Percentiles rank a stretch among this genome's conserved stretches.
Conservation (phyloP, 148 eudicot genomes). For the Cornus kousa region DNA sequence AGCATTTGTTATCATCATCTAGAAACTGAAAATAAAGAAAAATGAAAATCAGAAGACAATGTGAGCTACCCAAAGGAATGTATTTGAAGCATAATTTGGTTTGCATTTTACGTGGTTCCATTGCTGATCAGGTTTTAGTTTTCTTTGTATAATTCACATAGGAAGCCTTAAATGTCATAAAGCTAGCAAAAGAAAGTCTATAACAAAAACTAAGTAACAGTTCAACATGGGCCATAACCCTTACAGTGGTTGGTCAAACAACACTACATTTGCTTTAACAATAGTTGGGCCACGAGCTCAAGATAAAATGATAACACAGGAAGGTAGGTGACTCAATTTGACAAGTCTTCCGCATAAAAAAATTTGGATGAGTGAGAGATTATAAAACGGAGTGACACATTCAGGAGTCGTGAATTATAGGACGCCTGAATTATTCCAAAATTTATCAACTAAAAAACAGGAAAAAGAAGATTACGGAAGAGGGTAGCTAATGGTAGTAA, state of each 20-base stretch:
- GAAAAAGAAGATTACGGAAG: too few species aligned
- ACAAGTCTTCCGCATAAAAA: not conserved
- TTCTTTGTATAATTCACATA: not conserved
- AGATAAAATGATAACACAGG: not conserved
- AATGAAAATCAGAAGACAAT: not conserved
- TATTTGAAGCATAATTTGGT: constrained; percentile 1
- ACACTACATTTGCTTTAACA: not conserved
- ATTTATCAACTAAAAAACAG: too few species aligned
- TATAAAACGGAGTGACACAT: not conserved
- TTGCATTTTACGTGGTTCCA: not conserved
- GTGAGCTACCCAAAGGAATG: not conserved
- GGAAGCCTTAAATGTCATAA: not conserved
- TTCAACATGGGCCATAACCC: not conserved
- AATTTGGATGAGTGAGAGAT: not conserved
- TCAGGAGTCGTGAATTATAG: too few species aligned
- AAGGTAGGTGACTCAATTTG: not conserved
- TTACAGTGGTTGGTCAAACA: not conserved
- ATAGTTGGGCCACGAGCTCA: not conserved
- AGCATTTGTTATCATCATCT: constrained; percentile 66
- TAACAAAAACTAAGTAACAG: not conserved
- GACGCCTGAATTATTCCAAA: too few species aligned
- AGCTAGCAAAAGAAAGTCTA: not conserved
- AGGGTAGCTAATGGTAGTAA: too few species aligned
- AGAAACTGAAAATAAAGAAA: constrained; percentile 44
- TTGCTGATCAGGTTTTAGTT: not conserved